Percentiles rank a stretch among this genome's conserved stretches.
phyloP scores from a whole-genome alignment of 176 grass and related monocot genomes.

The Raddia guianensis region DNA sequence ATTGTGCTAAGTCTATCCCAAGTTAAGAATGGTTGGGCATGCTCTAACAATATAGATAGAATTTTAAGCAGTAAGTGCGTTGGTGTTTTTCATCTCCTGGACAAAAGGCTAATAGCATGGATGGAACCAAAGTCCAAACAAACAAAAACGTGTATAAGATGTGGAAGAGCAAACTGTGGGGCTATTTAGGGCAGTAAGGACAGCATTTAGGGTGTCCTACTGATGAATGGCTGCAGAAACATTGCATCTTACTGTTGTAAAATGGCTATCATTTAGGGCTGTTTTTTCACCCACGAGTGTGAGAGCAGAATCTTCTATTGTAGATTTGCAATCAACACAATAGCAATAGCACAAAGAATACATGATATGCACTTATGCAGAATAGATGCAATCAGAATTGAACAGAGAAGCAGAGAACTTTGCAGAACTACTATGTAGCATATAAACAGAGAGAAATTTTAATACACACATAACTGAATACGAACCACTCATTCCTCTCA shows the following conservation, averaged over 20 bases:
- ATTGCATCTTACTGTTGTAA: neutral
- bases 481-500: too few relatives aligned
- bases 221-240: conserved; percentile 9
- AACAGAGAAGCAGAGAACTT: conserved; percentile 4
- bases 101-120: neutral
- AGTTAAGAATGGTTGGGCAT: too few relatives aligned
- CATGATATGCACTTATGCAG: neutral
- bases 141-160: neutral
- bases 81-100: neutral
- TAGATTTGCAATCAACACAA: neutral
- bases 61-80: neutral
- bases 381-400: neutral
- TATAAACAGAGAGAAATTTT: neutral
- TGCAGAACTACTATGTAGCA: neutral
- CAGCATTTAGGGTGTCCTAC: neutral
- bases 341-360: neutral
- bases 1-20: too few relatives aligned
- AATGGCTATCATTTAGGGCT: neutral
- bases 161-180: neutral
- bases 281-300: neutral
- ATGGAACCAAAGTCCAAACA: neutral
- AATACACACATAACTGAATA: too few relatives aligned
- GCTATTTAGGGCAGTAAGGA: neutral
- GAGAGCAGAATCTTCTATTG: neutral
- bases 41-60: too few relatives aligned